Evolutionary conservation across 1,284 basidiomycete genomes (phyloP).

Genomic region (Paramarasmius palmivorus): DNA sequence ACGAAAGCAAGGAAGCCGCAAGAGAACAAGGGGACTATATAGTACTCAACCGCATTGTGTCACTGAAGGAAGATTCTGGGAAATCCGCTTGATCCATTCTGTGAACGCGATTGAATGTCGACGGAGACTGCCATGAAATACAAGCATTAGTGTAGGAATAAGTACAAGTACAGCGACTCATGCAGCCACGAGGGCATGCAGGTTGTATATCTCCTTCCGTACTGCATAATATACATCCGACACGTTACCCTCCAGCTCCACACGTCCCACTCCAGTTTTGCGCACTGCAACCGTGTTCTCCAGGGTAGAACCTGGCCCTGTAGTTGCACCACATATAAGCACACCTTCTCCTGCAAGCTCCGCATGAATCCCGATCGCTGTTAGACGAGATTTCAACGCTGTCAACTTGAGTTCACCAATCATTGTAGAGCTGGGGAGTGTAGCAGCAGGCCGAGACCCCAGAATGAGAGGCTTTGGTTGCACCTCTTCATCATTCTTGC

Average conservation of each 20-base stretch:
- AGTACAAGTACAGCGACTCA: slow-evolving; percentile 25
- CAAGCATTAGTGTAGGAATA: neutral
- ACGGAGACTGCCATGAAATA: neutral
- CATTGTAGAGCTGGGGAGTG: slow-evolving; percentile 86
- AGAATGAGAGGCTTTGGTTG: slow-evolving; percentile 43
- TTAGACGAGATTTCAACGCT: slow-evolving; percentile 77
- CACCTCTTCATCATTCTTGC: slow-evolving; percentile 25
- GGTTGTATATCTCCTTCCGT: slow-evolving; percentile 82
- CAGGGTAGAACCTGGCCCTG: slow-evolving; percentile 46
- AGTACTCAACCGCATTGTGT: slow-evolving; percentile 92
- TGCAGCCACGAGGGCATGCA: slow-evolving; percentile 85
- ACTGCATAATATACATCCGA: slow-evolving; percentile 90
- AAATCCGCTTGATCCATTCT: slow-evolving; percentile 46
- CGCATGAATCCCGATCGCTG: slow-evolving; percentile 76
- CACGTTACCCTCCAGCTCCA: slow-evolving; percentile 86
- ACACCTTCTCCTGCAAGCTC: slow-evolving; percentile 95
- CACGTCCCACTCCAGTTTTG: slow-evolving; percentile 81
- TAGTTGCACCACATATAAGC: slow-evolving; percentile 80
- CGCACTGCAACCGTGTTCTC: slow-evolving; percentile 83
- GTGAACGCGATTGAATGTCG: too few relatives aligned
- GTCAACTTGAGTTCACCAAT: slow-evolving; percentile 94
- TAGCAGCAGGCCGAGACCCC: slow-evolving; percentile 58
- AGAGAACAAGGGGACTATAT: slow-evolving; percentile 72
- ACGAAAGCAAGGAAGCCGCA: slow-evolving; percentile 45
- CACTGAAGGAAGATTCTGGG: slow-evolving; percentile 94